Evolutionary conservation across 768 basidiomycete species (phyloP), one percentile per base, ranked within the genome.

Genomic region (Auriculariales sp.): DNA sequence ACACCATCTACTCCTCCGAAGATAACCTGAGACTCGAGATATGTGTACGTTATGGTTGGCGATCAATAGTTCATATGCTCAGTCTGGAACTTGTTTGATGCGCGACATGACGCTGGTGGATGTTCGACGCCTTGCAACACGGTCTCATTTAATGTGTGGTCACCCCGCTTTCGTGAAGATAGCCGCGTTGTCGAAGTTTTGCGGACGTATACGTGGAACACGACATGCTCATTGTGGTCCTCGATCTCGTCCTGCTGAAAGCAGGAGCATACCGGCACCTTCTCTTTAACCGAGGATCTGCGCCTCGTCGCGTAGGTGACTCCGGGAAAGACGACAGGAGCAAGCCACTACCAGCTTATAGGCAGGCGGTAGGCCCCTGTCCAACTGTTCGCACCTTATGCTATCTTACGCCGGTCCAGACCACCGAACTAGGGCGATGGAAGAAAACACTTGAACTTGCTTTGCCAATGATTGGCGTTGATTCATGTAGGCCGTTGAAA

Each of bases 201-300:
- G 86, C 80, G 0, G 89, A 92, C 63, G 85, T 85, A 50, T 91
- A 90, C 56, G 84, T 90, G 52, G 88, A 92, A 60, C 81, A 90
- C 53, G 86, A 90, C 60, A 66, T 71, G 0, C 64, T 90, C 52
- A 81, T 77, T 1, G 66, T 90, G 17, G 64, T 85, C 4, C 70
- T 91, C 33, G 89, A 92, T 64, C 71, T 92, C 2, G 82, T 91
- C 47, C 70, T 91, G 22, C 70, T 92, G 22, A 90, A 90, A 62
- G 66, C 81, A 31, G 87, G 77, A 11, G 88, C 90, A 3, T 90
- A 83, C 59, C 71, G 82, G 15, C 88, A 91, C 64, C 63, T 91
- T 15, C 64, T 91, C 28, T 91, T 83, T 57, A 92, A 92, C 58
- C 71, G 85, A 44, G 85, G 81, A 3, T 66, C 78, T 0, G 74